phyloP scores from a whole-genome alignment of 805 yeast species.

The Clavispora vitiphila region DNA sequence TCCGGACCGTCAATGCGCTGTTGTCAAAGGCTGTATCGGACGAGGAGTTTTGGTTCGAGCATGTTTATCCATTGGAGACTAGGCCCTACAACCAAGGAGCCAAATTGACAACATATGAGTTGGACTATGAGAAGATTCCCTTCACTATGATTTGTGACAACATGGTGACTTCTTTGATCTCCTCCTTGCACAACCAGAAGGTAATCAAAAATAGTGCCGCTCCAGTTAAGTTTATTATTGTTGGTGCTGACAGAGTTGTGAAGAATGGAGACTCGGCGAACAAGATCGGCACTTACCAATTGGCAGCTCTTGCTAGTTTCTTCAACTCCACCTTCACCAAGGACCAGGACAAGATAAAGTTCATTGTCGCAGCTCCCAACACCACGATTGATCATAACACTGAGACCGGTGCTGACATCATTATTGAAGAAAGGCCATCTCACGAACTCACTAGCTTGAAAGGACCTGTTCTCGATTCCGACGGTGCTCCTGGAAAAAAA shows the following conservation, averaged over 20 bases:
- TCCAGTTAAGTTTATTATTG: conserved; percentile 84
- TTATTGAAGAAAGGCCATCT: conserved; percentile 83
- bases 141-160: conserved; percentile 86
- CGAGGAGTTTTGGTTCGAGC: conserved; percentile 49
- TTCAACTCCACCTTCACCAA: conserved; percentile 21
- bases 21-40: conserved; percentile 26
- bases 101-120: conserved; percentile 84
- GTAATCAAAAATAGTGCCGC: conserved; percentile 29
- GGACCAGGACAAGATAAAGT: conserved; percentile 54
- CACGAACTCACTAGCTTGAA: conserved; percentile 70
- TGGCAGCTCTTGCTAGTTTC: conserved; percentile 66
- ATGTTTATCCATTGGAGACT: conserved; percentile 86
- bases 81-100: conserved; percentile 98
- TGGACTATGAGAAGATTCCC: conserved; percentile 81
- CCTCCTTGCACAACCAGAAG: conserved; percentile 32
- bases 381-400: conserved; percentile 80
- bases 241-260: conserved; percentile 94
- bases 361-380: conserved; percentile 92
- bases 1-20: conserved; percentile 60
- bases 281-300: conserved; percentile 91
- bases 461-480: conserved; percentile 43
- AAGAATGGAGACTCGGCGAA: conserved; percentile 94
- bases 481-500: conserved; percentile 27
- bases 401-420: conserved; percentile 64
- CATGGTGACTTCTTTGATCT: conserved; percentile 78